A percentile compares a stretch with the other conserved stretches of the same genome.
phyloP scores from a whole-genome alignment of 2,329 filamentous ascomycete species.

The Ceratocystis harringtonii region DNA sequence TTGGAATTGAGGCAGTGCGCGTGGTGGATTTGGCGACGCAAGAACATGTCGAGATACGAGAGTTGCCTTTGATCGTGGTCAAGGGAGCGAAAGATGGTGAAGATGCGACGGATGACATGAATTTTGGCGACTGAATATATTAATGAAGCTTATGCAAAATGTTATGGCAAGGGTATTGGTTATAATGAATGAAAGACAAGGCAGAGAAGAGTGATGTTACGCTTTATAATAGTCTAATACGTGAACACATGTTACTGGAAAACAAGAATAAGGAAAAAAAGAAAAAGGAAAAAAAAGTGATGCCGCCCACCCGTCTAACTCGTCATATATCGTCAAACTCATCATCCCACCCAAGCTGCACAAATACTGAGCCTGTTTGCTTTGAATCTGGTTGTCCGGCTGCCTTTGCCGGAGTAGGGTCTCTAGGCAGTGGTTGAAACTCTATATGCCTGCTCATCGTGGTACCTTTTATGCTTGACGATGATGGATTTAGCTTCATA shows the following conservation, averaged over 20 bases:
- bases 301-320: conserved; percentile 13
- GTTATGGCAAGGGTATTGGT: conserved; percentile 1
- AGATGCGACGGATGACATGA: not conserved
- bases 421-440: conserved; percentile 10
- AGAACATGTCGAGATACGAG: conserved; percentile 62
- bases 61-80: conserved; percentile 55
- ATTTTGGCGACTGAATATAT: not conserved
- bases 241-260: not conserved
- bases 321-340: conserved; percentile 34
- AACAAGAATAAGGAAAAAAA: not conserved
- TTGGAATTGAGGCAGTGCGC: conserved; percentile 56
- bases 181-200: not conserved
- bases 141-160: not conserved
- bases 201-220: not conserved
- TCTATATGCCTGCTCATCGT: not conserved
- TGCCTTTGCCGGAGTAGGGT: not conserved
- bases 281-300: not conserved
- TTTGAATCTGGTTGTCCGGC: not conserved
- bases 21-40: conserved; percentile 59
- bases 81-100: conserved; percentile 19
- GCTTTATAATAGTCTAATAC: not conserved
- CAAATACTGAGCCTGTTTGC: conserved; percentile 32
- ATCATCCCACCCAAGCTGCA: conserved; percentile 43
- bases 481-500: conserved; percentile 5
- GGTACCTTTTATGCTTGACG: not conserved